Conservation (phyloP, 495 filamentous ascomycete species). For the Cenococcum geophilum region DNA sequence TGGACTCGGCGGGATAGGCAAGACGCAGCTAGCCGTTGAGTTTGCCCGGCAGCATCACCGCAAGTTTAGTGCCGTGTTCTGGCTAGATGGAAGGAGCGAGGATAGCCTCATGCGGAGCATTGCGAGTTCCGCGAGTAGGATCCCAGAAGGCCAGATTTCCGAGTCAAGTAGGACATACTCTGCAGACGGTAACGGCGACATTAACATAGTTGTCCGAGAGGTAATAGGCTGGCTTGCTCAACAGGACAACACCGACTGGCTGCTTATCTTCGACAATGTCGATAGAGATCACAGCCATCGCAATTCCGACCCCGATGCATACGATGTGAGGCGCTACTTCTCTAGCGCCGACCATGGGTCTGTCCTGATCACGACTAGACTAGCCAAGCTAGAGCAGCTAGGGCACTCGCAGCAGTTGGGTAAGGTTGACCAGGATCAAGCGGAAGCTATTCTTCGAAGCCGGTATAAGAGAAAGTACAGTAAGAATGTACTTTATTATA, state of each 20-base stretch:
- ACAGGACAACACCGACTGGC: slow-evolving; percentile 33
- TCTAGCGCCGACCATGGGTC: slow-evolving; percentile 38
- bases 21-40: slow-evolving; percentile 25
- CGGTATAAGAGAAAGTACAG: slow-evolving; percentile 15
- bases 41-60: slow-evolving; percentile 21
- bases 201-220: slow-evolving; percentile 30
- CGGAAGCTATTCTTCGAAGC: slow-evolving; percentile 21
- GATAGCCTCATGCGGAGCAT: slow-evolving; percentile 23
- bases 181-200: slow-evolving; percentile 3
- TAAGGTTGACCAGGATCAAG: slow-evolving; percentile 27
- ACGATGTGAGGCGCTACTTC: slow-evolving; percentile 39
- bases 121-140: slow-evolving; percentile 14
- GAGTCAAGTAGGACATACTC: slow-evolving; percentile 5
- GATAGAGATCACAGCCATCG: slow-evolving; percentile 18
- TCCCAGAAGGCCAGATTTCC: slow-evolving; percentile 11
- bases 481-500: slow-evolving; percentile 7
- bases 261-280: slow-evolving; percentile 37
- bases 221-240: slow-evolving; percentile 38
- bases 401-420: slow-evolving; percentile 18
- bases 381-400: slow-evolving; percentile 24
- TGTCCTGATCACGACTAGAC: slow-evolving; percentile 43
- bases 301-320: slow-evolving; percentile 23
- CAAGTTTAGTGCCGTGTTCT: slow-evolving; percentile 24
- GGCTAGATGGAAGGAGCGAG: slow-evolving; percentile 25
- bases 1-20: slow-evolving; percentile 25